phyloP scores from a whole-genome alignment of 805 yeast genomes.

The Candida orba region DNA sequence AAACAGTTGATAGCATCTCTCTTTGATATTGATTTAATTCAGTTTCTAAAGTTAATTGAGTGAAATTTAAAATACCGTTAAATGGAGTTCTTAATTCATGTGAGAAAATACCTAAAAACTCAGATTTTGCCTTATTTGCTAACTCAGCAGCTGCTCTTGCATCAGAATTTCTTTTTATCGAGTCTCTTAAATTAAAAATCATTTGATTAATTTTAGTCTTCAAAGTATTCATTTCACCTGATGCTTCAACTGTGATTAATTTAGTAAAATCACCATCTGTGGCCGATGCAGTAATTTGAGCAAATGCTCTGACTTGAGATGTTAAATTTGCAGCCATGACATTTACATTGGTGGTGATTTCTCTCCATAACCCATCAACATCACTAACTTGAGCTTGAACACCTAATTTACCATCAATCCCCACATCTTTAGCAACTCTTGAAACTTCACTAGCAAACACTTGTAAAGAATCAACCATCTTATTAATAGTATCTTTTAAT shows the following conservation, averaged over 20 bases:
- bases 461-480: conserved; percentile 88
- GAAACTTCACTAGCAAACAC: conserved; percentile 85
- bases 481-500: conserved; percentile 77
- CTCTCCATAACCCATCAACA: conserved; percentile 90
- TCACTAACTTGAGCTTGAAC: conserved; percentile 88
- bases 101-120: conserved; percentile 82
- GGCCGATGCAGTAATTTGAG: conserved; percentile 90
- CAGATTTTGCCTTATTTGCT: conserved; percentile 85
- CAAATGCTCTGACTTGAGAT: conserved; percentile 88
- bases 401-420: conserved; percentile 88
- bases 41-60: conserved; percentile 81
- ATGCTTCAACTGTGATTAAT: conserved; percentile 84
- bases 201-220: conserved; percentile 60
- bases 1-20: conserved; percentile 86
- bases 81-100: conserved; percentile 87
- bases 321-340: conserved; percentile 93
- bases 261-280: conserved; percentile 91
- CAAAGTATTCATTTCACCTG: conserved; percentile 73
- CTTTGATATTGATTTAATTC: conserved; percentile 87
- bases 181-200: conserved; percentile 82
- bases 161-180: conserved; percentile 85
- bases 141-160: conserved; percentile 93
- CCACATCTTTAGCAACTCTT: conserved; percentile 86
- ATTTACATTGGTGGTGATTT: conserved; percentile 83
- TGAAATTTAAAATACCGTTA: conserved; percentile 92